A percentile compares a stretch with the other conserved stretches of the same genome.
Evolutionary conservation across 2,329 filamentous ascomycete genomes (phyloP).

Genomic region (Clarireedia monteithiana): DNA sequence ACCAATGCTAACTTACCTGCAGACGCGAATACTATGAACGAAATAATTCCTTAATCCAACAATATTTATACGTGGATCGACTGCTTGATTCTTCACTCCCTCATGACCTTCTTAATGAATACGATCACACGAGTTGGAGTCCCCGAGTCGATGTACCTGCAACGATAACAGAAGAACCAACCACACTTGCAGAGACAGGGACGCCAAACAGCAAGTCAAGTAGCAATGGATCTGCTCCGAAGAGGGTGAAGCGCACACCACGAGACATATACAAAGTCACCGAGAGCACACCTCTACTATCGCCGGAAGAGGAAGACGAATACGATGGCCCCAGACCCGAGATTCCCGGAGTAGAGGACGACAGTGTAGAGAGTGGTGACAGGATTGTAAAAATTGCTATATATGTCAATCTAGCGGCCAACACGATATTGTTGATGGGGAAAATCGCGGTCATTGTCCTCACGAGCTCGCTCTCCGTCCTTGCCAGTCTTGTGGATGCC

Average conservation of each 20-base stretch:
- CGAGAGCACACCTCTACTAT: conserved; percentile 55
- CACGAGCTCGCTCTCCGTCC: conserved; percentile 51
- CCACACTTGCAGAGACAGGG: conserved; percentile 22
- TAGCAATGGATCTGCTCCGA: conserved; percentile 31
- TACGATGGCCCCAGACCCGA: conserved; percentile 42
- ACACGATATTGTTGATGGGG: conserved; percentile 46
- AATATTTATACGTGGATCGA: conserved; percentile 89
- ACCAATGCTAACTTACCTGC: conserved; percentile 13
- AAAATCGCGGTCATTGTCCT: conserved; percentile 48
- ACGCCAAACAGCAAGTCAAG: conserved; percentile 19
- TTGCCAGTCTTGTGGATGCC: conserved; percentile 54
- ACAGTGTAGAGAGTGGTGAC: conserved; percentile 66
- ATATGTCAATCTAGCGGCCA: conserved; percentile 58
- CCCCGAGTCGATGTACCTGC: conserved; percentile 55
- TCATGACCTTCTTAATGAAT: conserved; percentile 85
- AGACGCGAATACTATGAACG: conserved; percentile 81
- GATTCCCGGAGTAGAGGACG: conserved; percentile 63
- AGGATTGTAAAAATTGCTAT: conserved; percentile 80
- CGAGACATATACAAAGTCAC: conserved; percentile 74
- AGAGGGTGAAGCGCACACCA: conserved; percentile 68
- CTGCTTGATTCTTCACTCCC: conserved; percentile 88
- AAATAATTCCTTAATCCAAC: conserved; percentile 80
- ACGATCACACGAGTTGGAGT: conserved; percentile 44
- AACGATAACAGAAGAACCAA: conserved; percentile 67
- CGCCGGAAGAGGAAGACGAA: conserved; percentile 39